Percentiles rank a stretch among this genome's conserved stretches.
phyloP scores from a whole-genome alignment of 1,284 basidiomycete genomes.

The Ustilago trichophora region DNA sequence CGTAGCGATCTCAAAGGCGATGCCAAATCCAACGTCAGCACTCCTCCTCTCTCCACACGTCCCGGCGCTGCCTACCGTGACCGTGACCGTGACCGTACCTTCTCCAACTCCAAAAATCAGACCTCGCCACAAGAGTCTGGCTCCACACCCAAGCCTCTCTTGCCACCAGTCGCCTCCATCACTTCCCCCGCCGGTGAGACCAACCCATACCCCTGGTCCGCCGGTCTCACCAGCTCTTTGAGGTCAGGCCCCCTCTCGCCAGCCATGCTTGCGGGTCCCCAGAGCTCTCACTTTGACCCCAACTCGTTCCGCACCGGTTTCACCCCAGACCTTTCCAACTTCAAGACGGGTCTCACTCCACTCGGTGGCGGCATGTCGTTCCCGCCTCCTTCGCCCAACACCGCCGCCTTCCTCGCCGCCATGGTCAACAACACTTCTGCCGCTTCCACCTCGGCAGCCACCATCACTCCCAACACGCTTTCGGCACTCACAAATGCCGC shows the following conservation, averaged over 20 bases:
- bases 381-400: constrained; percentile 86
- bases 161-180: constrained; percentile 86
- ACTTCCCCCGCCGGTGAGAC: constrained; percentile 78
- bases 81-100: constrained; percentile 32
- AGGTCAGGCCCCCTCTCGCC: constrained; percentile 90
- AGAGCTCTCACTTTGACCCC: constrained; percentile 74
- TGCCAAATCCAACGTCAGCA: constrained; percentile 29
- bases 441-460: constrained; percentile 45
- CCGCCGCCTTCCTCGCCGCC: constrained; percentile 91
- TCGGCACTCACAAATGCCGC: constrained; percentile 42
- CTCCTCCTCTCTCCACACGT: constrained; percentile 43
- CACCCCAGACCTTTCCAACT: constrained; percentile 73
- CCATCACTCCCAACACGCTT: constrained; percentile 84
- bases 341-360: constrained; percentile 71
- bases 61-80: constrained; percentile 45
- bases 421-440: constrained; percentile 74
- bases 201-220: constrained; percentile 51
- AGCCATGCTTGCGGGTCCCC: constrained; percentile 91
- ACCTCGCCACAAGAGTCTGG: constrained; percentile 31
- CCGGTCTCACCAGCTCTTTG: constrained; percentile 72
- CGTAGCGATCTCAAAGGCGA: constrained; percentile 32
- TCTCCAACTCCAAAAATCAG: constrained; percentile 30
- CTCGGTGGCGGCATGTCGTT: constrained; percentile 70
- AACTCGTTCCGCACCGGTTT: constrained; percentile 76
- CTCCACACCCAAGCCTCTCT: constrained; percentile 67